A percentile compares a stretch with the other conserved stretches of the same genome.
phyloP scores from a whole-genome alignment of 2,329 filamentous ascomycete species.

The Alternaria postmessia region DNA sequence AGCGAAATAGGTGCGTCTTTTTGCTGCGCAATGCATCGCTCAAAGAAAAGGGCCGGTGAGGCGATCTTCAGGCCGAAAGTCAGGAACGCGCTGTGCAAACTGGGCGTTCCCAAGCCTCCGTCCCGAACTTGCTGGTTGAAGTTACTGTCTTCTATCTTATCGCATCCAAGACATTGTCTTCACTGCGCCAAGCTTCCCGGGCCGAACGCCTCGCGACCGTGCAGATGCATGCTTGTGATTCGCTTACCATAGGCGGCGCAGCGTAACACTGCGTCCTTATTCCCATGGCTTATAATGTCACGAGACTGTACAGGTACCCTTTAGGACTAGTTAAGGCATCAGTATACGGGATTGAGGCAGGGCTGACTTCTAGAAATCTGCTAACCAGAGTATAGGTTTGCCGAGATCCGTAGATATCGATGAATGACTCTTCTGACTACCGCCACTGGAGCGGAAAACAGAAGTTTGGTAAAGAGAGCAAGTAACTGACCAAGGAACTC shows the following conservation, averaged over 20 bases:
- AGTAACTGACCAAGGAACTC: background rate
- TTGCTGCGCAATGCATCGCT: conserved; percentile 1
- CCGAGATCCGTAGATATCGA: conserved; percentile 8
- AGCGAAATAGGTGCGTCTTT: conserved; percentile 1
- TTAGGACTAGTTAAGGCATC: conserved; percentile 16
- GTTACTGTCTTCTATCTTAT: conserved; percentile 1
- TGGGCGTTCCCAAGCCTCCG: background rate
- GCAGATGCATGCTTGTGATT: conserved; percentile 9
- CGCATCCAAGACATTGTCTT: conserved; percentile 2
- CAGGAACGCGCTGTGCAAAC: background rate
- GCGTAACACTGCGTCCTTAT: conserved; percentile 5
- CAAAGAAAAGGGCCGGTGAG: conserved; percentile 1
- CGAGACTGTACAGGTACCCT: conserved; percentile 9
- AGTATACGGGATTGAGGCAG: conserved; percentile 18
- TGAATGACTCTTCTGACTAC: background rate
- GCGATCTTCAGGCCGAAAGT: conserved; percentile 1
- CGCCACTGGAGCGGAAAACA: conserved; percentile 2
- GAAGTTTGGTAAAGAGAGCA: background rate
- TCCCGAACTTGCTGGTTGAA: background rate
- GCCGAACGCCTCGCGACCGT: conserved; percentile 9
- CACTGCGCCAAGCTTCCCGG: conserved; percentile 19
- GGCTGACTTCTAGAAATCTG: conserved; percentile 1
- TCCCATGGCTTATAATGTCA: conserved; percentile 13
- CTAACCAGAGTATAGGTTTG: conserved; percentile 8
- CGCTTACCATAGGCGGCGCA: conserved; percentile 3